phyloP scores from a whole-genome alignment of 1,139 yeast species.

The Candida tetrigidarum region DNA sequence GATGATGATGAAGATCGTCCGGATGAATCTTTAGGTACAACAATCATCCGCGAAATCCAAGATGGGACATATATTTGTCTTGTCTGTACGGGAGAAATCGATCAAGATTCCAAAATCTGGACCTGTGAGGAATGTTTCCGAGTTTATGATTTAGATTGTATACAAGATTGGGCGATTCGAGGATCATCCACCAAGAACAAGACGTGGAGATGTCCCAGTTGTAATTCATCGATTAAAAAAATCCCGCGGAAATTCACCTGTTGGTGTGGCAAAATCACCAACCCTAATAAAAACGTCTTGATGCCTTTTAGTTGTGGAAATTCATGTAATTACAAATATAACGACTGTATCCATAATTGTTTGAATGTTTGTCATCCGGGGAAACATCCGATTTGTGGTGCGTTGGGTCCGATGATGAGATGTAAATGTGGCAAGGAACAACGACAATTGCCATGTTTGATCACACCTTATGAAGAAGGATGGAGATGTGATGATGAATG shows the following conservation, averaged over 20 bases:
- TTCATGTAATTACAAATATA: constrained; percentile 62
- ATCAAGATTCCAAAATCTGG: constrained; percentile 70
- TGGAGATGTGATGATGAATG: constrained; percentile 74
- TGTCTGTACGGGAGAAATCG: constrained; percentile 84
- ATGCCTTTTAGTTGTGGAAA: constrained; percentile 92
- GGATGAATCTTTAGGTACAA: constrained; percentile 38
- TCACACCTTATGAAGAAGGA: constrained; percentile 68
- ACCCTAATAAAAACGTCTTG: constrained; percentile 64
- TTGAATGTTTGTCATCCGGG: constrained; percentile 86
- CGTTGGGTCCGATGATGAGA: constrained; percentile 67
- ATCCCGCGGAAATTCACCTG: constrained; percentile 73
- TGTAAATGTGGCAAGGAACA: constrained; percentile 78
- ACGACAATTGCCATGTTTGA: constrained; percentile 71
- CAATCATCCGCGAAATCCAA: constrained; percentile 57
- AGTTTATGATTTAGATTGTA: constrained; percentile 82
- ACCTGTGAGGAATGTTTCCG: constrained; percentile 73
- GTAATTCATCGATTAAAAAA: constrained; percentile 58
- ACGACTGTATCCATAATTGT: constrained; percentile 76
- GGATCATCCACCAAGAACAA: constrained; percentile 67
- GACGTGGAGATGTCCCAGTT: constrained; percentile 89
- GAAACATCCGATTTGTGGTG: constrained; percentile 82
- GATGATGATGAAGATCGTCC: constrained; percentile 7
- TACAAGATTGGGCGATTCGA: constrained; percentile 78
- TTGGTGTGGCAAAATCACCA: constrained; percentile 85
- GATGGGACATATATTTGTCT: constrained; percentile 76